Conservation (phyloP, 2,329 filamentous ascomycete species). For the Paecilomyces formosus region DNA sequence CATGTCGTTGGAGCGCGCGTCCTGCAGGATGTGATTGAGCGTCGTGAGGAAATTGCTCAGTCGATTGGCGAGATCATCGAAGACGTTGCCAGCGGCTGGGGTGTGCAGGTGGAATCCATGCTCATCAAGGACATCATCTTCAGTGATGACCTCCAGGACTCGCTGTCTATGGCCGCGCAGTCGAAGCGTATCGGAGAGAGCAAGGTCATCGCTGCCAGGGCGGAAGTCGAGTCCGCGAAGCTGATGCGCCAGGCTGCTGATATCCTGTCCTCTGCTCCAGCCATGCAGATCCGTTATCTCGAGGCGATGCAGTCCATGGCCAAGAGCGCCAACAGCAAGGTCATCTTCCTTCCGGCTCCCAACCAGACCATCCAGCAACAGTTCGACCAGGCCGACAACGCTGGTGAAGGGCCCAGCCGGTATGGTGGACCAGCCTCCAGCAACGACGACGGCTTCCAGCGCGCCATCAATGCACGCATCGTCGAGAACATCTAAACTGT, state of each 20-base stretch:
- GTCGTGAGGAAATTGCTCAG: constrained; percentile 91
- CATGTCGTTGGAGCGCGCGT: constrained; percentile 95
- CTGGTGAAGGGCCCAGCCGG: constrained; percentile 50
- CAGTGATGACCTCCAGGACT: constrained; percentile 89
- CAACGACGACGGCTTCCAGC: constrained; percentile 58
- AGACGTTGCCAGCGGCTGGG: constrained; percentile 88
- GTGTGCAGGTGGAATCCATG: constrained; percentile 95
- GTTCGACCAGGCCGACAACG: constrained; percentile 42
- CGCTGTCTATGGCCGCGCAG: constrained; percentile 95
- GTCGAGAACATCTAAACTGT: constrained; percentile 74
- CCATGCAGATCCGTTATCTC: constrained; percentile 97
- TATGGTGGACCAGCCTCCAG: constrained; percentile 37
- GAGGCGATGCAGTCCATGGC: constrained; percentile 99
- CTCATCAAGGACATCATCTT: constrained; percentile 99
- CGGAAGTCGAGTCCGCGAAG: constrained; percentile 93
- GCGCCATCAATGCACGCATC: constrained; percentile 71
- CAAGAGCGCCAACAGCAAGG: constrained; percentile 81
- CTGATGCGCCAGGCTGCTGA: constrained; percentile 80
- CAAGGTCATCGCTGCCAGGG: constrained; percentile 95
- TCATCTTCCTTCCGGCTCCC: constrained; percentile 69
- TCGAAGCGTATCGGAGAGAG: constrained; percentile 97
- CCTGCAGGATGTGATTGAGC: constrained; percentile 96
- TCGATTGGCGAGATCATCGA: constrained; percentile 97
- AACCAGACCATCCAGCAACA: constrained; percentile 52
- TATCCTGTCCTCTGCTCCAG: constrained; percentile 81